Evolutionary conservation across 1,284 basidiomycete genomes (phyloP).

Genomic region (Microstroma glucosiphilum): DNA sequence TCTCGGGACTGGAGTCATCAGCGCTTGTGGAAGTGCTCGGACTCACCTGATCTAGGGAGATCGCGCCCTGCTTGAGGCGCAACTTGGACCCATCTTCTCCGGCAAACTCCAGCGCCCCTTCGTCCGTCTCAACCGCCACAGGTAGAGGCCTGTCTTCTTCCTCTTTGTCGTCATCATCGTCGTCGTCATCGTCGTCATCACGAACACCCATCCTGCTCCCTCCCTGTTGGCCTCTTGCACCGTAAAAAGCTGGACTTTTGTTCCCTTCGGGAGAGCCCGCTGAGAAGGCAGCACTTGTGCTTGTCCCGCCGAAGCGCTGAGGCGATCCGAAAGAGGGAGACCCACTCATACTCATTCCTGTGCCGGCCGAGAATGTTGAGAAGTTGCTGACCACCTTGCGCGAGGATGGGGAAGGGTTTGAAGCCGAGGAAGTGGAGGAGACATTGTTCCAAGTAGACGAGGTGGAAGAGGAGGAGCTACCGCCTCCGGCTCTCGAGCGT

Average conservation of each 20-base stretch:
- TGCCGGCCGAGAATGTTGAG: constrained; percentile 8
- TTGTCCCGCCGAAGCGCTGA: background rate
- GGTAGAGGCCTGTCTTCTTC: constrained; percentile 20
- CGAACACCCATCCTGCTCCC: constrained; percentile 25
- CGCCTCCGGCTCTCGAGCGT: background rate
- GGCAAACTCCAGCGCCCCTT: constrained; percentile 35
- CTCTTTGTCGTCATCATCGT: constrained; percentile 25
- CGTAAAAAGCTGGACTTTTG: background rate
- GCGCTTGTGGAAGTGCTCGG: constrained; percentile 6
- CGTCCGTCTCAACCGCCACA: constrained; percentile 20
- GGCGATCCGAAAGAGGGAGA: background rate
- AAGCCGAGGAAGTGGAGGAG: background rate
- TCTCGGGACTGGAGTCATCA: background rate
- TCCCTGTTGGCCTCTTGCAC: background rate
- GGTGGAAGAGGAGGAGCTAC: background rate
- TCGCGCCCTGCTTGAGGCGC: constrained; percentile 41
- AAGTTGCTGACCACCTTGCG: constrained; percentile 40
- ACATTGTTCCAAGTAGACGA: background rate
- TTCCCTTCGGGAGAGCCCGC: no score
- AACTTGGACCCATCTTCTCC: constrained; percentile 47
- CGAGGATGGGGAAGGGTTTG: constrained; percentile 10
- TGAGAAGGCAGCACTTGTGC: background rate
- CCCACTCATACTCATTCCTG: background rate
- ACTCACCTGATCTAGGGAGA: constrained; percentile 42
- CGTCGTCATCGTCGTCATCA: constrained; percentile 39